Conservation (phyloP, 2,329 filamentous ascomycete species). For the Botrytis cinerea region DNA sequence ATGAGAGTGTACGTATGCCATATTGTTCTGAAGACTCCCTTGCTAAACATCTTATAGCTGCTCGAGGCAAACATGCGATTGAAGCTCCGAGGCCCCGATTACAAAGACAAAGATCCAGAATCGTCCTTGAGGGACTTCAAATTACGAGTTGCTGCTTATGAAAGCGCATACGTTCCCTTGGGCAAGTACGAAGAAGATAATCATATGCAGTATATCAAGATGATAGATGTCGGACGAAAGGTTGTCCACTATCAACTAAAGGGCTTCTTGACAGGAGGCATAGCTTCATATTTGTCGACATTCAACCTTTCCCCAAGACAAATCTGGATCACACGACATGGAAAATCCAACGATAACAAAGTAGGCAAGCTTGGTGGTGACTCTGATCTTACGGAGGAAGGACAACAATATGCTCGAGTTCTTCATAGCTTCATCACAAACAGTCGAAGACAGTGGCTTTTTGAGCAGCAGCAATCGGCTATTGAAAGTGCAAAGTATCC, state of each 20-base stretch:
- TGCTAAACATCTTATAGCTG: constrained; percentile 48
- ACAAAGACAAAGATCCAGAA: constrained; percentile 87
- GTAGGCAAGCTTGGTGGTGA: constrained; percentile 89
- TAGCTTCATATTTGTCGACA: constrained; percentile 92
- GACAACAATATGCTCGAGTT: constrained; percentile 74
- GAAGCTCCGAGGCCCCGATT: constrained; percentile 94
- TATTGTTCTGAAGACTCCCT: not conserved
- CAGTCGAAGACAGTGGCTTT: constrained; percentile 79
- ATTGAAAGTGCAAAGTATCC: constrained; percentile 71
- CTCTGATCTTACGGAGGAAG: constrained; percentile 78
- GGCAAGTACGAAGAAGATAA: constrained; percentile 89
- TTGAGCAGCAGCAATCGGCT: constrained; percentile 77
- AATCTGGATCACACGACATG: constrained; percentile 97
- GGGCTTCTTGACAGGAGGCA: constrained; percentile 88
- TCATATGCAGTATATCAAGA: constrained; percentile 89
- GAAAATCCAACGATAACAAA: constrained; percentile 86
- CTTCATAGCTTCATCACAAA: constrained; percentile 82
- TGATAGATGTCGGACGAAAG: constrained; percentile 97
- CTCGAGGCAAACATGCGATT: constrained; percentile 96
- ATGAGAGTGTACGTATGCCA: constrained; percentile 58
- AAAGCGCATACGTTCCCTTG: constrained; percentile 89
- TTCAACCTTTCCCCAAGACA: constrained; percentile 95
- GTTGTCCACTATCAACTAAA: constrained; percentile 86
- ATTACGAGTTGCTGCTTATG: constrained; percentile 86
- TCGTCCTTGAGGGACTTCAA: constrained; percentile 89